Conservation (phyloP, 2,329 filamentous ascomycete genomes). For the Botrytis aclada region DNA sequence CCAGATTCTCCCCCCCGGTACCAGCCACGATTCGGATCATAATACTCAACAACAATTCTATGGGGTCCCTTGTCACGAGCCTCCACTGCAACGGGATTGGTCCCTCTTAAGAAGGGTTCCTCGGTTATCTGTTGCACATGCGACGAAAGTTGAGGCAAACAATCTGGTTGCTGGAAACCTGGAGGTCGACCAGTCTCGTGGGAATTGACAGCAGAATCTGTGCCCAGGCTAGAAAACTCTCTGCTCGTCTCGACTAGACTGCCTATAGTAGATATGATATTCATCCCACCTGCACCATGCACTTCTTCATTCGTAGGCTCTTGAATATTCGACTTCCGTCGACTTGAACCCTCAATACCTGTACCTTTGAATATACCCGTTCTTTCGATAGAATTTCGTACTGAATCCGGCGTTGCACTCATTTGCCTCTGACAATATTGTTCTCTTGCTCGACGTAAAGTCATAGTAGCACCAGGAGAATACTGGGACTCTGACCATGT, state of each 20-base stretch:
- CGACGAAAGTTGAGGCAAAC: background rate
- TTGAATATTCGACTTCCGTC: background rate
- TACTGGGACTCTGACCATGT: constrained; percentile 34
- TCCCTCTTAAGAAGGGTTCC: background rate
- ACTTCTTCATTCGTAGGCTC: background rate
- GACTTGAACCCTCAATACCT: constrained; percentile 24
- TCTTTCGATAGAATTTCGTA: constrained; percentile 28
- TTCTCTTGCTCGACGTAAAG: background rate
- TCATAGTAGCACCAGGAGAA: constrained; percentile 19
- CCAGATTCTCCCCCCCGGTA: constrained; percentile 18
- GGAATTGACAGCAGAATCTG: background rate
- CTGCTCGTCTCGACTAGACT: background rate
- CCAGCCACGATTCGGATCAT: constrained; percentile 24
- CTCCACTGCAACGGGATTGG: too few relatives aligned
- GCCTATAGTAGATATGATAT: background rate
- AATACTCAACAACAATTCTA: constrained; percentile 22
- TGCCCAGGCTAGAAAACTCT: background rate
- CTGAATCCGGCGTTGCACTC: constrained; percentile 31
- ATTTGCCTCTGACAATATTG: background rate
- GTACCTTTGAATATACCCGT: constrained; percentile 35
- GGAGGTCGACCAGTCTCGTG: background rate
- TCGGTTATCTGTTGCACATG: background rate
- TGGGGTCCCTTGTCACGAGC: background rate
- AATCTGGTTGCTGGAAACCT: background rate
- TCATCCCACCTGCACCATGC: background rate